Conservation (phyloP, 345 rosid genomes). For the Heritiera fomes region DNA sequence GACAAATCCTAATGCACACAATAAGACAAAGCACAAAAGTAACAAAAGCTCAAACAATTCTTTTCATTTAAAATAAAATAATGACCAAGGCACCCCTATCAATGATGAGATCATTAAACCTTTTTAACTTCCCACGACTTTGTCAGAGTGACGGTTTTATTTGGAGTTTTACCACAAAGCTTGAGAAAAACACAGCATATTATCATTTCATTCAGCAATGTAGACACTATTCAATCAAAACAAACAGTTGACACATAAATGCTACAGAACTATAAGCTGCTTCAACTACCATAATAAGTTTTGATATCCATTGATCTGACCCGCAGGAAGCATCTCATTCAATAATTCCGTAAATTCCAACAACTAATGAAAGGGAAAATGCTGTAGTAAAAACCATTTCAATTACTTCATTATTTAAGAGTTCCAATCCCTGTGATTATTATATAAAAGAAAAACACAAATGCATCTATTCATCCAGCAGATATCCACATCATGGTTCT, state of each 20-base stretch:
- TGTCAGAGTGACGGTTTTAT: not conserved
- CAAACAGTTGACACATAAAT: not conserved
- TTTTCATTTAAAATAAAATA: not conserved
- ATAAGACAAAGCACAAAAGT: slow-evolving; percentile 1
- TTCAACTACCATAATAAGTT: not conserved
- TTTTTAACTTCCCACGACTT: not conserved
- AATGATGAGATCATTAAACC: not conserved
- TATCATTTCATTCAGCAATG: not conserved
- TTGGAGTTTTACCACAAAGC: not conserved
- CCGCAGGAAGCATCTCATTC: not conserved
- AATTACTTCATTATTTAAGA: not conserved
- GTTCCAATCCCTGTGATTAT: not conserved
- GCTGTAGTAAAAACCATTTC: not conserved
- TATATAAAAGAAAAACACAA: slow-evolving; percentile 7
- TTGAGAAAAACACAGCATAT: not conserved
- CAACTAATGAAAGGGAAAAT: not conserved
- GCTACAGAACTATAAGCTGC: not conserved
- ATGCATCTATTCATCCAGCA: not conserved
- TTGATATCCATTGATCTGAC: not conserved
- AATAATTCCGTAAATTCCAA: not conserved
- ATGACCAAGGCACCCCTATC: not conserved
- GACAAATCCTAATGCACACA: slow-evolving; percentile 4
- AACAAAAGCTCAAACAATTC: not conserved
- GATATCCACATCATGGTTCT: slow-evolving; percentile 10
- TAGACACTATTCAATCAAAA: not conserved